These are phyloP conservation scores for Lachancea kluyveri DNA, from an alignment of 805 yeast genomes.

Conservation along the genomic window DNA sequence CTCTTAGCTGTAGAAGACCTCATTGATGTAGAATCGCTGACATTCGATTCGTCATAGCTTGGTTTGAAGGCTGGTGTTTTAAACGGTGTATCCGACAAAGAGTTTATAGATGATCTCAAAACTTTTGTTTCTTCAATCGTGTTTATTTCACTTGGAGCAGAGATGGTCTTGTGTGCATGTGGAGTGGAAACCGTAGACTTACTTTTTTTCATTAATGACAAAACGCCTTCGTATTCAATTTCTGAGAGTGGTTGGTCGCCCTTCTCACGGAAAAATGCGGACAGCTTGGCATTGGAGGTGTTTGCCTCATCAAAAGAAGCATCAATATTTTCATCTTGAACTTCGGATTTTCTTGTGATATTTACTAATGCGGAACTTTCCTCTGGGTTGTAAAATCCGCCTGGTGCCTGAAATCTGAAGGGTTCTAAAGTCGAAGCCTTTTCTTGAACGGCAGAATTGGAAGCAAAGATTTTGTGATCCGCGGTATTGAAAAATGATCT, in stretches of 20 bases:
- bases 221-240: slow-evolving; percentile 76
- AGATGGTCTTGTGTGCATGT: slow-evolving; percentile 1
- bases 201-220: slow-evolving; percentile 44
- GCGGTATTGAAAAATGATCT: slow-evolving; percentile 7
- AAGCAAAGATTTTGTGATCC: no score
- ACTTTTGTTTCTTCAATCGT: slow-evolving; percentile 2
- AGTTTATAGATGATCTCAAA: slow-evolving; percentile 5
- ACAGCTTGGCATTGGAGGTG: slow-evolving; percentile 54
- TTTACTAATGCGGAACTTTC: slow-evolving; percentile 2
- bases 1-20: slow-evolving; percentile 23
- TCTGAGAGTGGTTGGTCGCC: slow-evolving; percentile 72
- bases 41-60: slow-evolving; percentile 23
- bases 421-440: background rate
- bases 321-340: slow-evolving; percentile 4
- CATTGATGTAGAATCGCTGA: slow-evolving; percentile 14
- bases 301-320: slow-evolving; percentile 15
- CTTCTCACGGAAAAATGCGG: slow-evolving; percentile 63
- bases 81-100: slow-evolving; percentile 12
- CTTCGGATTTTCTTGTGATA: slow-evolving; percentile 1
- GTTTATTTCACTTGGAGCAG: slow-evolving; percentile 6
- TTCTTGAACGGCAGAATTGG: background rate
- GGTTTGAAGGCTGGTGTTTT: slow-evolving; percentile 34
- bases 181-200: slow-evolving; percentile 8
- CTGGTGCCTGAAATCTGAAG: slow-evolving; percentile 15
- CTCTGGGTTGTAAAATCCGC: slow-evolving; percentile 23